Evolutionary conservation across 495 filamentous ascomycete species (phyloP), one percentile per base, ranked within the genome.

Genomic region (Penicillium coprophilum): DNA sequence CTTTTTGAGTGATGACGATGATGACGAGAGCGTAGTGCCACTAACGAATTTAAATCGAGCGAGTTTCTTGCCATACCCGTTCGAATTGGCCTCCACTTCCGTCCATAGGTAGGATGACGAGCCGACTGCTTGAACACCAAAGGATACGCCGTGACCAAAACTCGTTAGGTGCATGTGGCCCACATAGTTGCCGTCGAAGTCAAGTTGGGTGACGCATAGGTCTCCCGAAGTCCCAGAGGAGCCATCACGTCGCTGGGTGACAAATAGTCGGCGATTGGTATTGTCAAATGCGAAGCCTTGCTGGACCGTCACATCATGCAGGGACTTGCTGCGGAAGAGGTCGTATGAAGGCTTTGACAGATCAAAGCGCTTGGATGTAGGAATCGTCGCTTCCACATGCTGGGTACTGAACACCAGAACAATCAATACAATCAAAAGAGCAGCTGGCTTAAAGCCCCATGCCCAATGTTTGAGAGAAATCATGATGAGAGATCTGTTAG

Each of bases 231-330:
- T 56, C 15, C 38, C 38, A 4, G 51, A 52, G 13, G 59, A 50
- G 1, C 52, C 53, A 36, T 62, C 52, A 4, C 48, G 39, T 17
- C 59, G 55, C 17, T 62, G 59, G 2, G 59, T 23, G 27, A 65
- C 53, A 34, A 65, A 65, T 2, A 62, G 53, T 10, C 62, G 56
- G 20, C 59, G 55, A 47, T 65, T 65, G 45, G 46, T 50, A 17
- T 65, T 62, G 53, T 65, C 62, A 39, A 65, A 65, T 19, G 59
- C 57, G 31, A 65, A 65, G 0, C 59, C 57, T 51, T 62, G 62
- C 30, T 65, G 62, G 3, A 65, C 56, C 0, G 59, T 65, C 15
- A n/a, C 49, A 30, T 56, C 62, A 19, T 58, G 52, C 4, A 59
- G 45, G 8, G 36, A 20, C 38, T 59, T 59, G 53, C 47, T 50